Base-by-base conservation (phyloP, 73 alveolate genomes). In the Durusdinium trenchii region DNA sequence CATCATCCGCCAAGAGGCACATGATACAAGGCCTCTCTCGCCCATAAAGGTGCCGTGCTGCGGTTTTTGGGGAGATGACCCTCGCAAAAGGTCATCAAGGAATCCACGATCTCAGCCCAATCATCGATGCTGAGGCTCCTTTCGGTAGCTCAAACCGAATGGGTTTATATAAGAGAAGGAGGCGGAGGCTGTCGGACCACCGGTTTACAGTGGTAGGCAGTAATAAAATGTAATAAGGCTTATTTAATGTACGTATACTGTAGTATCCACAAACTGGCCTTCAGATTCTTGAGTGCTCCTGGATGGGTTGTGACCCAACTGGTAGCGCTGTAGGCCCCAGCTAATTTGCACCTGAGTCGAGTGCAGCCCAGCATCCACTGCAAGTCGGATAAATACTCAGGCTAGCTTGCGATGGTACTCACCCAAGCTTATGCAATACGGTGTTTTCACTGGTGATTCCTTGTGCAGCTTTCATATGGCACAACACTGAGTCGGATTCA, bases 251-350 rank as follows among this genome's bases (percentile, higher is more conserved):
- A 6, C 50, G n/a, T n/a, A 73, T 38, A 36, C 28, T 14, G 18
- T 3, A 30, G 40, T 35, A 38, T 12, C 23, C 57, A 35, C n/a
- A 43, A 3, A 43, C 10, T 20, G 61, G 1, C 40, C 16, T 7
- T 1, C 67, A 0, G 69, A 9, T 0, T 50, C 64, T 79, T 54
- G 64, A 32, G 42, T 64, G 71, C 78, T 76, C 48, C 98, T 42
- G n/a, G 76, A 42, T 28, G 86, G 96, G 86, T 64, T 78, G 67
- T 91, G 87, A 42, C 61, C 10, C 51, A 46, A 47, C 57, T 69
- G 90, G 45, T 91, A 38, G 90, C 98, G 98, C 42, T 69, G 98
- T 61, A 91, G 54, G 78, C 98, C 98, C 98, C 98, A 91, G 32
- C 98, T 91, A 20, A 91, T 91, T 69, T 35, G 76, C 7, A 91